phyloP scores from a whole-genome alignment of 2,329 filamentous ascomycete genomes.

The Phialophora chinensis region DNA sequence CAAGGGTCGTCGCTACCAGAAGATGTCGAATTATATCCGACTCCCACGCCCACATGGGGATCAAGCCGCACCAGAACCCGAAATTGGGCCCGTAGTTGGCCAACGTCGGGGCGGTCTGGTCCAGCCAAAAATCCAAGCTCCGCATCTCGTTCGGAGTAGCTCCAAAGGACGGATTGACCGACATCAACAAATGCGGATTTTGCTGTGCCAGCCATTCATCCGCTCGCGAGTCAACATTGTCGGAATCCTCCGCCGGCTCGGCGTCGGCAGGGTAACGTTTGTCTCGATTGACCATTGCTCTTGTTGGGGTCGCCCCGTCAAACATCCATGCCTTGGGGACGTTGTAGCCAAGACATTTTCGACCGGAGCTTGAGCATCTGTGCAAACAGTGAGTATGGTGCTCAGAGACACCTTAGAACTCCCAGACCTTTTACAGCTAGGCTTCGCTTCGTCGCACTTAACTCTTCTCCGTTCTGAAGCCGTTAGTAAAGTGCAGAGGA shows the following conservation, averaged over 20 bases:
- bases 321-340: conserved; percentile 20
- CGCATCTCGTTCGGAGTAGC: conserved; percentile 6
- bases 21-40: conserved; percentile 19
- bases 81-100: conserved; percentile 20
- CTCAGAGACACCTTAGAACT: not conserved
- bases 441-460: conserved; percentile 24
- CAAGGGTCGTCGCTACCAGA: conserved; percentile 15
- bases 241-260: not conserved
- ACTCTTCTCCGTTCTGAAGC: conserved; percentile 13
- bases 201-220: not conserved
- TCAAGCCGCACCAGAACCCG: conserved; percentile 18
- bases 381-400: not conserved
- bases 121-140: conserved; percentile 22
- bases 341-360: conserved; percentile 16
- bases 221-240: not conserved
- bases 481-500: not conserved
- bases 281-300: not conserved
- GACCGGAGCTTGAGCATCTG: conserved; percentile 5
- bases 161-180: conserved; percentile 15
- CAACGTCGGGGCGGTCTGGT: conserved; percentile 19
- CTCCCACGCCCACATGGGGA: conserved; percentile 20
- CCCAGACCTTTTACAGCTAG: conserved; percentile 16
- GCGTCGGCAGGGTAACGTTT: not conserved
- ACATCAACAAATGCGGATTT: not conserved
- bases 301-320: conserved; percentile 5